Base-by-base conservation (phyloP, 2,329 filamentous ascomycete species). In the Fusarium sp. region DNA sequence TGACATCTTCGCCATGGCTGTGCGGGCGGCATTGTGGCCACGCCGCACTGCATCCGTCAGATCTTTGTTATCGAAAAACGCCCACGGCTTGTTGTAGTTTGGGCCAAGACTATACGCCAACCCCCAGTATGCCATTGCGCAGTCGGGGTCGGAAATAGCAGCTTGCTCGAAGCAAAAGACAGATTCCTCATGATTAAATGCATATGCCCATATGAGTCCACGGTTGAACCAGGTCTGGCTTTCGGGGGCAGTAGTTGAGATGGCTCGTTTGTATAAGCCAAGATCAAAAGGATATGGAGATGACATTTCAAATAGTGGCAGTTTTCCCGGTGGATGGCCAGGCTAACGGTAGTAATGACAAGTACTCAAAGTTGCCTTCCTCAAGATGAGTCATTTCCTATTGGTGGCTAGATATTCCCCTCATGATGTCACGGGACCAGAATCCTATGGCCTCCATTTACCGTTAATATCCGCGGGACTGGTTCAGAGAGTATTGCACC, bases 81-180 rank as follows among this genome's bases (percentile, higher is more conserved):
- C 85, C 92, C 92, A 94, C 0, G 91, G 88, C 72, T 94, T 93
- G 79, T 94, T 87, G 76, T 89, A 89, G 73, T 95, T 94, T 5
- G 92, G 91, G 0, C 91, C 92, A 0, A 91, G 79, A 2, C 89
- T 82, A 74, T 91, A 94, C 0, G 91, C 88, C 6, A 91, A 78
- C 0, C 90, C 90, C 90, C 90, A 92, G 71, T 90, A 85, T 5
- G 87, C 89, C 81, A 92, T 87, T 29, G 85, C 83, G 58, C 87
- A 91, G 4, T 75, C 65, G 0, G 78, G 63, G 63, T 92, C 90
- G 45, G 80, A 74, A 2, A 76, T 75, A 31, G 87, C 83, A n/a
- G 88, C 88, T 11, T 80, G 79, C 69, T 88, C 80, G 70, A 92
- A 92, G 77, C 90, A 92, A 39, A 78, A 79, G 6, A 83, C 84